phyloP scores from a whole-genome alignment of 2,329 filamentous ascomycete species.

The Colletotrichum eremochloae region DNA sequence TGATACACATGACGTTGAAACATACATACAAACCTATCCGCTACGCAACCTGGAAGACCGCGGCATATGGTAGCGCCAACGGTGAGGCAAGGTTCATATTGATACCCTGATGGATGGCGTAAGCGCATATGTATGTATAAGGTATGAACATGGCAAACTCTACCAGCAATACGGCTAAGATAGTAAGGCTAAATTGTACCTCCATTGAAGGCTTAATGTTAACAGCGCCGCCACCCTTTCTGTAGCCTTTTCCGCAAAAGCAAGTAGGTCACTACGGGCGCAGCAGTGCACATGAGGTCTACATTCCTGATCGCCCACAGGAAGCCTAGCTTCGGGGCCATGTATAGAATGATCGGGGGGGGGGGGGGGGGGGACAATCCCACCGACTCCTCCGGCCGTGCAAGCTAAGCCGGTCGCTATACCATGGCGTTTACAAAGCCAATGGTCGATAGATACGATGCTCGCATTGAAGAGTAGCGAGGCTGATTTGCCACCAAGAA shows the following conservation, averaged over 20 bases:
- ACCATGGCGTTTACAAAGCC: slow-evolving; percentile 73
- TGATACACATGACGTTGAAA: slow-evolving; percentile 77
- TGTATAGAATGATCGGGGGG: slow-evolving; percentile 49
- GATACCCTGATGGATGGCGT: slow-evolving; percentile 69
- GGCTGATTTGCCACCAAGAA: slow-evolving; percentile 75
- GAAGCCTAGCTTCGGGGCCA: slow-evolving; percentile 49
- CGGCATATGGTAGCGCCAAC: slow-evolving; percentile 77
- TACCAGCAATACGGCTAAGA: slow-evolving; percentile 67
- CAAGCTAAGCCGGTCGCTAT: slow-evolving; percentile 78
- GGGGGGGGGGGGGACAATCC: slow-evolving; percentile 67
- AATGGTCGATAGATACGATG: slow-evolving; percentile 76
- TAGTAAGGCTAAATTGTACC: slow-evolving; percentile 64
- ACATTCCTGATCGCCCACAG: slow-evolving; percentile 50
- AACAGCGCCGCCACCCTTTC: slow-evolving; percentile 58
- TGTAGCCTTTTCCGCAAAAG: slow-evolving; percentile 58
- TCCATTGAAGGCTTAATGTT: slow-evolving; percentile 67
- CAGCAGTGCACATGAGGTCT: slow-evolving; percentile 46
- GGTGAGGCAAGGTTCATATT: slow-evolving; percentile 76
- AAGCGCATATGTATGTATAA: slow-evolving; percentile 77
- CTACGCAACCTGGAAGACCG: slow-evolving; percentile 75
- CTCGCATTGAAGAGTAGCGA: slow-evolving; percentile 79
- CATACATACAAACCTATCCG: slow-evolving; percentile 77
- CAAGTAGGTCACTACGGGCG: slow-evolving; percentile 48
- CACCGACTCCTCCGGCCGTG: slow-evolving; percentile 72
- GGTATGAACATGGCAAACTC: slow-evolving; percentile 75